Evolutionary conservation across 805 yeast species (phyloP).

Genomic region (Priceomyces fermenticarens): DNA sequence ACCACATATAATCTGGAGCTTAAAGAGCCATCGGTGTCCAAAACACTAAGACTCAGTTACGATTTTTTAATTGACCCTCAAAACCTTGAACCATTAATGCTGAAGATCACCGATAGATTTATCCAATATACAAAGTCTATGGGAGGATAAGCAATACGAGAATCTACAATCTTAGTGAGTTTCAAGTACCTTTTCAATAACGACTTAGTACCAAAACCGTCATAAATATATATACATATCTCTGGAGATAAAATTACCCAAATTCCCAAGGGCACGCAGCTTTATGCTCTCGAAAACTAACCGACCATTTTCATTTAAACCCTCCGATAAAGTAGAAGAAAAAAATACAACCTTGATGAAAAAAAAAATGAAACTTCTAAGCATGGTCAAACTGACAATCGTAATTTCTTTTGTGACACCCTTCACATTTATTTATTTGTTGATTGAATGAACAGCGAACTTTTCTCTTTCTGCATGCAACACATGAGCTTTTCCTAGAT

Average conservation of each 20-base stretch:
- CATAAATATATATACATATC: too few species aligned
- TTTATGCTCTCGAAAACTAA: neutral
- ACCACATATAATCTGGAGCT: constrained; percentile 15
- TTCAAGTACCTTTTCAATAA: neutral
- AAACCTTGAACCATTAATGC: constrained; percentile 27
- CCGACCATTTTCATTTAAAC: too few species aligned
- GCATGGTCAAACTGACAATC: constrained; percentile 29
- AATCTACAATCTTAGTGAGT: neutral
- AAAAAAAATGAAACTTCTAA: neutral
- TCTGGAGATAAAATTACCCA: too few species aligned
- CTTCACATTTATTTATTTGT: constrained; percentile 33
- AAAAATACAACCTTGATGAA: neutral
- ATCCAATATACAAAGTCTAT: constrained; percentile 8
- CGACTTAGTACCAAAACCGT: too few species aligned
- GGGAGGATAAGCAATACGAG: neutral
- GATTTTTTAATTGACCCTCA: constrained; percentile 31
- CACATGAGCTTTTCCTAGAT: constrained; percentile 36
- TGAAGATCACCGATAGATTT: constrained; percentile 28
- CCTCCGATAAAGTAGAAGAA: too few species aligned
- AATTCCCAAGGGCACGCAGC: too few species aligned
- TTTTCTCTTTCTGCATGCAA: constrained; percentile 40
- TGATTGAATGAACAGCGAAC: constrained; percentile 38
- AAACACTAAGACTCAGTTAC: constrained; percentile 32
- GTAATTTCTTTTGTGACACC: constrained; percentile 36
- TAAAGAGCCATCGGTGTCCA: constrained; percentile 6